These are phyloP conservation scores for Grigorovia humatica DNA, from an alignment of 805 yeast species.

Conservation along the genomic window DNA sequence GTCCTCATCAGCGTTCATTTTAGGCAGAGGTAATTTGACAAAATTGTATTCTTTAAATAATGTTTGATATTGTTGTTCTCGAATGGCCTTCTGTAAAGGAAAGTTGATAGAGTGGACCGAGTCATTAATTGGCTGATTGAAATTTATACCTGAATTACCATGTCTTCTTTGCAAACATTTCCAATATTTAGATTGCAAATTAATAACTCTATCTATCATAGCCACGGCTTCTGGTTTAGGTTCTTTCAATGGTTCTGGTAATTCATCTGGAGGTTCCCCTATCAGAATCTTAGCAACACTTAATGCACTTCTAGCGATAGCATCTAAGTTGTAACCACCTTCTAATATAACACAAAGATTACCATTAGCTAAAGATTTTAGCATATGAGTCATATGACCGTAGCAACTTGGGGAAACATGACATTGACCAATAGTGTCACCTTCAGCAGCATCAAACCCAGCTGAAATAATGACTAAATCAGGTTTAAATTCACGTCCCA, in stretches of 20 bases:
- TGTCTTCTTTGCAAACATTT: slow-evolving; percentile 56
- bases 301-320: slow-evolving; percentile 82
- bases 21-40: slow-evolving; percentile 54
- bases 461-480: slow-evolving; percentile 88
- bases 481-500: slow-evolving; percentile 80
- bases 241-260: slow-evolving; percentile 38
- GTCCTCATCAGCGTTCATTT: slow-evolving; percentile 27
- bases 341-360: slow-evolving; percentile 82
- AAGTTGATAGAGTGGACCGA: slow-evolving; percentile 32
- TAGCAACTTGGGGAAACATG: slow-evolving; percentile 93
- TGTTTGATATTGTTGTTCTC: slow-evolving; percentile 56
- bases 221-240: slow-evolving; percentile 73
- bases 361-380: slow-evolving; percentile 81
- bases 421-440: slow-evolving; percentile 94
- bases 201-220: slow-evolving; percentile 70
- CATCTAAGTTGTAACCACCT: slow-evolving; percentile 92
- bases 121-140: slow-evolving; percentile 27
- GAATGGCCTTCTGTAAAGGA: slow-evolving; percentile 60
- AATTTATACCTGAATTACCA: slow-evolving; percentile 38
- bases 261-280: slow-evolving; percentile 89
- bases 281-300: slow-evolving; percentile 84
- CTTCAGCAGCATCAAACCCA: slow-evolving; percentile 98
- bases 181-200: slow-evolving; percentile 81
- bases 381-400: slow-evolving; percentile 90
- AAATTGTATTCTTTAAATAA: slow-evolving; percentile 47